phyloP scores from a whole-genome alignment of 2,329 filamentous ascomycete species.

The Trichoderma sp. region DNA sequence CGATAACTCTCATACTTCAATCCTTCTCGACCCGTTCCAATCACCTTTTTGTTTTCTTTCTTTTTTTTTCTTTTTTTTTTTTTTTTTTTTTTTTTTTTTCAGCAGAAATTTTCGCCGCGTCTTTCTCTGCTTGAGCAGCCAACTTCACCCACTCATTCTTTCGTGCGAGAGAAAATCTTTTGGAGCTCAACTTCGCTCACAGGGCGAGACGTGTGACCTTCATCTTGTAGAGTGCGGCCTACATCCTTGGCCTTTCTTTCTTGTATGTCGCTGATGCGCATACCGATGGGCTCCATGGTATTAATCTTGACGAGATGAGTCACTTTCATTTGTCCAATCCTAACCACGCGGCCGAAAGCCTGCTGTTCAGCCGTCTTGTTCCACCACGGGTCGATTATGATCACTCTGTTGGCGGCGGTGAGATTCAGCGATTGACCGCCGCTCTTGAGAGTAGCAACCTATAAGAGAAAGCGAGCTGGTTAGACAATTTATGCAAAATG shows the following conservation, averaged over 20 bases:
- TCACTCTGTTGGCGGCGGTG: conserved; percentile 54
- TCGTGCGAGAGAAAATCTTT: neutral
- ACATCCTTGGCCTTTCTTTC: conserved; percentile 6
- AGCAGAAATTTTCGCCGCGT: neutral
- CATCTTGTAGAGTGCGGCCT: conserved; percentile 11
- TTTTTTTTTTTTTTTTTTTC: neutral
- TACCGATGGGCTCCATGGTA: neutral
- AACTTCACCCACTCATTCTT: neutral
- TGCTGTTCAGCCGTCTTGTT: conserved; percentile 66
- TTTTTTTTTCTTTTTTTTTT: too few relatives aligned
- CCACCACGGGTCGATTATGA: conserved; percentile 63
- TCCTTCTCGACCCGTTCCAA: neutral
- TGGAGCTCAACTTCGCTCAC: conserved; percentile 19
- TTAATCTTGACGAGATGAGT: conserved; percentile 10
- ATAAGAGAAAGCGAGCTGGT: neutral
- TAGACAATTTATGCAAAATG: neutral
- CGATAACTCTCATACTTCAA: too few relatives aligned
- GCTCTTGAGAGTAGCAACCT: conserved; percentile 37
- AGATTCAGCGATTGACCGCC: conserved; percentile 49
- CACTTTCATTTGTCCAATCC: conserved; percentile 53
- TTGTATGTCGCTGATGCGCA: too few relatives aligned
- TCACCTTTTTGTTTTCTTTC: too few relatives aligned
- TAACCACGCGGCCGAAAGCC: conserved; percentile 61
- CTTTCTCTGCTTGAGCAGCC: neutral
- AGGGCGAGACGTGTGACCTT: neutral